phyloP scores from a whole-genome alignment of 768 basidiomycete genomes.

The Obba rivulosa region DNA sequence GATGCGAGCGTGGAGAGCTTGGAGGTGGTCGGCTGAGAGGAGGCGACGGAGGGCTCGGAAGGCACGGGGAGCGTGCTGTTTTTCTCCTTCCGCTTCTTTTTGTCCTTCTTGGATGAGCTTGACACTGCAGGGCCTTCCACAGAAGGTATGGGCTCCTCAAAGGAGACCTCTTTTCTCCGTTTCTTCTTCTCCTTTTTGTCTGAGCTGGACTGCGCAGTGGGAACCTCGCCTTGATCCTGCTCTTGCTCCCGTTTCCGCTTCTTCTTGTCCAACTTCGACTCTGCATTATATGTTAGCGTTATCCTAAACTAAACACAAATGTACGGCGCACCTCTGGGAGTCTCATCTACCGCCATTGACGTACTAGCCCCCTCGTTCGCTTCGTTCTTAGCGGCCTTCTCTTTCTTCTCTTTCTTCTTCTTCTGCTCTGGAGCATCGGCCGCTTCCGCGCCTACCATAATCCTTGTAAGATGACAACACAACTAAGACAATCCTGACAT shows the following conservation, averaged over 20 bases:
- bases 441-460: neutral
- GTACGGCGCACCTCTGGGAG: neutral
- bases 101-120: slow-evolving; percentile 13
- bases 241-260: slow-evolving; percentile 37
- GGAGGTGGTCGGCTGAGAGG: slow-evolving; percentile 13
- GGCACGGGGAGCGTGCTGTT: slow-evolving; percentile 17
- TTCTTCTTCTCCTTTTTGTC: slow-evolving; percentile 33
- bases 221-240: neutral
- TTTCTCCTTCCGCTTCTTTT: slow-evolving; percentile 30
- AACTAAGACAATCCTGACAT: slow-evolving; percentile 6
- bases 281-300: neutral
- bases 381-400: neutral
- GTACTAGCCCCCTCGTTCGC: neutral
- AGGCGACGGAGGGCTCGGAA: slow-evolving; percentile 18
- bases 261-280: slow-evolving; percentile 21
- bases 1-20: slow-evolving; percentile 14
- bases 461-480: neutral
- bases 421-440: slow-evolving; percentile 1
- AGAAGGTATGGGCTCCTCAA: slow-evolving; percentile 9
- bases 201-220: neutral
- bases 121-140: neutral
- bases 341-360: slow-evolving; percentile 4
- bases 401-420: slow-evolving; percentile 11
- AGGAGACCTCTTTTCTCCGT: slow-evolving; percentile 29
- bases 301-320: neutral